Evolutionary conservation across 768 basidiomycete genomes (phyloP).

Genomic region (Gymnopilus junonius): DNA sequence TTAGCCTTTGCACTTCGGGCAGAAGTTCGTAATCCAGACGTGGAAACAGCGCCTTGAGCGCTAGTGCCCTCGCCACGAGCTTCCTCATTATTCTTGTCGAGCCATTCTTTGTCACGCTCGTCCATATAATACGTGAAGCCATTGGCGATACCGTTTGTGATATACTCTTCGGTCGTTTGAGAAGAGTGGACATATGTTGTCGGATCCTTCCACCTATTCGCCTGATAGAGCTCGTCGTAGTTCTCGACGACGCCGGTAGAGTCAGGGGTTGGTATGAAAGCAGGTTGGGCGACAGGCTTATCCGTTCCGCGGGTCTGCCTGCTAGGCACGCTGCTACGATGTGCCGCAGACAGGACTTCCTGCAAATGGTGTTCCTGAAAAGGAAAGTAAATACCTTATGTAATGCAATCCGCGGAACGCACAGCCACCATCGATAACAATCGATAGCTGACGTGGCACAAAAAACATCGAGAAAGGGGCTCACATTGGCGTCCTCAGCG

Average conservation of each 20-base stretch:
- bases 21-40: constrained; percentile 57
- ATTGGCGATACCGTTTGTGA: constrained; percentile 61
- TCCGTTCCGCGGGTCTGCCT: constrained; percentile 36
- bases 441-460: constrained; percentile 44
- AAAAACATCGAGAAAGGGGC: constrained; percentile 43
- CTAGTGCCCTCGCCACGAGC: constrained; percentile 87
- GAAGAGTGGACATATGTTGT: constrained; percentile 79
- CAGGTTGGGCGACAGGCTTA: constrained; percentile 46
- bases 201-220: constrained; percentile 76
- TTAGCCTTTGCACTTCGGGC: constrained; percentile 77
- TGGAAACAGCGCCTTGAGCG: constrained; percentile 68
- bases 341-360: constrained; percentile 51
- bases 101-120: constrained; percentile 94
- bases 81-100: constrained; percentile 88
- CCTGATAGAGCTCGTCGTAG: constrained; percentile 77
- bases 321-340: constrained; percentile 35
- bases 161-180: constrained; percentile 82
- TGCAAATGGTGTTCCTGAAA: constrained; percentile 60
- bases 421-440: constrained; percentile 42
- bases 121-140: constrained; percentile 94
- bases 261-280: constrained; percentile 93
- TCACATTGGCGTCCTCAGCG: constrained; percentile 92
- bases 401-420: constrained; percentile 54
- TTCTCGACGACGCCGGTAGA: constrained; percentile 80
- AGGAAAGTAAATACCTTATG: constrained; percentile 43